Conservation (phyloP, 768 basidiomycete species). For the Boletus subparvulus region DNA sequence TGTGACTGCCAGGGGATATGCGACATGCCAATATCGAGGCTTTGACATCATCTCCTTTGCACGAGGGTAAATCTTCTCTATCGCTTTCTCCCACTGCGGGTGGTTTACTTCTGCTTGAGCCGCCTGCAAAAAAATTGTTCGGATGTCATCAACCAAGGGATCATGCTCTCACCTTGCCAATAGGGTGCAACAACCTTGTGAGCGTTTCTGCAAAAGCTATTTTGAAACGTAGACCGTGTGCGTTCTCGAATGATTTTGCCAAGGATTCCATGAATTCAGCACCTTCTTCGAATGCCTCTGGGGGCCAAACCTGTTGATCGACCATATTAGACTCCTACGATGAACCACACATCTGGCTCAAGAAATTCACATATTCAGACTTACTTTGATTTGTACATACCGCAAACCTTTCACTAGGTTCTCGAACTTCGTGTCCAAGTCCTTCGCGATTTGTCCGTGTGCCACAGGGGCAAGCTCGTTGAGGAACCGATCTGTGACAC, state of each 20-base stretch:
- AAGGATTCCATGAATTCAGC: constrained; percentile 87
- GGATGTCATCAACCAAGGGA: too few relatives aligned
- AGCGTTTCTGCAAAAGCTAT: constrained; percentile 83
- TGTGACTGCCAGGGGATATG: constrained; percentile 82
- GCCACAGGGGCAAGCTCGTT: constrained; percentile 74
- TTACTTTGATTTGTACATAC: constrained; percentile 79
- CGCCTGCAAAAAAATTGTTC: constrained; percentile 47
- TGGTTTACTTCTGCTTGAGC: constrained; percentile 96
- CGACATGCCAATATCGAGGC: constrained; percentile 85
- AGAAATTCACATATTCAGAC: background rate
- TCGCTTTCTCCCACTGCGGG: constrained; percentile 91
- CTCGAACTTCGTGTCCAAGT: constrained; percentile 79
- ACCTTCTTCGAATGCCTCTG: constrained; percentile 89
- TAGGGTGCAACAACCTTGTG: constrained; percentile 75
- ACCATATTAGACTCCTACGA: background rate
- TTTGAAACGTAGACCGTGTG: constrained; percentile 83
- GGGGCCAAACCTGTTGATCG: constrained; percentile 76
- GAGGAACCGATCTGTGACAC: constrained; percentile 90
- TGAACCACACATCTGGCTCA: background rate
- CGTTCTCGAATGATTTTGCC: constrained; percentile 78
- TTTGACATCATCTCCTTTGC: constrained; percentile 84
- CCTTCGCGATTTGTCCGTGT: constrained; percentile 75
- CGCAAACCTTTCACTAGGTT: constrained; percentile 79
- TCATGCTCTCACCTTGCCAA: constrained; percentile 64
- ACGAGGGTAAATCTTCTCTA: constrained; percentile 79